Percentiles rank a stretch among this genome's conserved stretches.
Conservation (phyloP, 2,329 filamentous ascomycete genomes). For the Ilyonectria mors-panacis region DNA sequence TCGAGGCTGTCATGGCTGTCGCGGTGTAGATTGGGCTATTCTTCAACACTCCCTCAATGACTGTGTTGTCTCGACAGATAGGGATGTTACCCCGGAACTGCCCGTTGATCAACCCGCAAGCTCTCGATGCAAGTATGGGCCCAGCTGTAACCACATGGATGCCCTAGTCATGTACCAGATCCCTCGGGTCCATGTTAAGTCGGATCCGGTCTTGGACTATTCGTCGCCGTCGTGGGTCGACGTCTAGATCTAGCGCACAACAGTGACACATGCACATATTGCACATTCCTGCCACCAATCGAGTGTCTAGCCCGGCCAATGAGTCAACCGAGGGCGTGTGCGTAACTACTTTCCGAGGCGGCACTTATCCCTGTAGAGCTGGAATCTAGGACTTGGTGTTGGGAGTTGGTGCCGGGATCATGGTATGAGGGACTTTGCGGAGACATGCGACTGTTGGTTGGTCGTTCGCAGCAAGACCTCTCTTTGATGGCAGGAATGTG, state of each 20-base stretch:
- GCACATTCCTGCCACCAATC: conserved; percentile 4
- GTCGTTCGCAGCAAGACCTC: not conserved
- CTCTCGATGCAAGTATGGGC: not conserved
- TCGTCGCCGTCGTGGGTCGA: too few relatives aligned
- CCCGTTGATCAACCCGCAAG: not conserved
- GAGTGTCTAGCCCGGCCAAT: not conserved
- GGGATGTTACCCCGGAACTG: not conserved
- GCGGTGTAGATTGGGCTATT: not conserved
- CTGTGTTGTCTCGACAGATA: not conserved
- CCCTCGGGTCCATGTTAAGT: not conserved
- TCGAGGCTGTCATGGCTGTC: not conserved
- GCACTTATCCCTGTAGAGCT: conserved; percentile 8
- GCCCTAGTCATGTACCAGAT: not conserved
- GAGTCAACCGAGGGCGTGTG: conserved; percentile 11
- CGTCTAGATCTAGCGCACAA: not conserved
- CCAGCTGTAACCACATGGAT: not conserved
- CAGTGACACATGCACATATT: not conserved
- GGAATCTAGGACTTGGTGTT: conserved; percentile 19
- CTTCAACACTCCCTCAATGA: not conserved
- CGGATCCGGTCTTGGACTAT: not conserved
- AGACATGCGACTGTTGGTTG: not conserved
- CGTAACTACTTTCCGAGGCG: not conserved
- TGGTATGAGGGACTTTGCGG: conserved; percentile 8
- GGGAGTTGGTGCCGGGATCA: conserved; percentile 8
- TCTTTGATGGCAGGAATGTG: not conserved